phyloP scores from a whole-genome alignment of 345 rosid genomes.

The Eucalyptus rudis region DNA sequence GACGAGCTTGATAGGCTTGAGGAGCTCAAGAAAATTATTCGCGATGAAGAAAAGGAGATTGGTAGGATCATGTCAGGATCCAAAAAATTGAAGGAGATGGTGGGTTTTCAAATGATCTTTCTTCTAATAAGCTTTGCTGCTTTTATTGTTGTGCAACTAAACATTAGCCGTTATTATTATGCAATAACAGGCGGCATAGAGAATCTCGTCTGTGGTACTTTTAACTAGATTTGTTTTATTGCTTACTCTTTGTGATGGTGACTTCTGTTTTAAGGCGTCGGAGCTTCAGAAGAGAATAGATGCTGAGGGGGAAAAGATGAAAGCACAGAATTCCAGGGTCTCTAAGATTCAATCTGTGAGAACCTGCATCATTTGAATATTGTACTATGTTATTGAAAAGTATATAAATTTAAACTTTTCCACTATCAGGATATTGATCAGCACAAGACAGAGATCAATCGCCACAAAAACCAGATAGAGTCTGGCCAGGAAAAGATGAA shows the following conservation, averaged over 20 bases:
- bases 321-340: conserved; percentile 72
- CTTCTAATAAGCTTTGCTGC: not conserved
- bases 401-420: not conserved
- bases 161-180: not conserved
- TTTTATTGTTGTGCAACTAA: not conserved
- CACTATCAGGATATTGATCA: conserved; percentile 69
- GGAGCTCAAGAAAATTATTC: conserved; percentile 49
- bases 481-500: conserved; percentile 76
- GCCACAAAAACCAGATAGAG: conserved; percentile 84
- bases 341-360: conserved; percentile 82
- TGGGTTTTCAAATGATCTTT: conserved; percentile 2
- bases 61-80: conserved; percentile 54
- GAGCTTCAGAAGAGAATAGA: conserved; percentile 82
- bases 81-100: conserved; percentile 69
- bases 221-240: not conserved
- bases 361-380: not conserved
- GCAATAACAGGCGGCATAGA: not conserved
- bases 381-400: not conserved
- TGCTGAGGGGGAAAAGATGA: conserved; percentile 77
- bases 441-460: conserved; percentile 72
- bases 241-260: not conserved
- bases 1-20: conserved; percentile 59
- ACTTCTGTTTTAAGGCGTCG: conserved; percentile 35
- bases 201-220: not conserved
- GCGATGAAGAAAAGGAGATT: conserved; percentile 62